These are phyloP conservation scores for Saturnispora quitensis DNA, from an alignment of 805 yeast genomes.

Conservation along the genomic window DNA sequence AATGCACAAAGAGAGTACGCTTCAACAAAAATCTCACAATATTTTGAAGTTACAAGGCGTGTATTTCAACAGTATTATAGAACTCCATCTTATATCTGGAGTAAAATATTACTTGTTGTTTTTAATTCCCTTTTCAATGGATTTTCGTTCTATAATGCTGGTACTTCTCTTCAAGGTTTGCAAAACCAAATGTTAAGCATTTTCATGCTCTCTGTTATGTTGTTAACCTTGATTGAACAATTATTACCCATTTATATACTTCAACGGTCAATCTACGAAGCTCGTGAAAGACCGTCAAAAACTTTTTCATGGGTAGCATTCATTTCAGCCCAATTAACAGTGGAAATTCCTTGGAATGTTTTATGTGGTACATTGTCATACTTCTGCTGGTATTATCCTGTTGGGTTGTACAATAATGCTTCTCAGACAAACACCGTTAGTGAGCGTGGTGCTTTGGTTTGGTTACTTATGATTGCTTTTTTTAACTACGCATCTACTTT, in stretches of 20 bases:
- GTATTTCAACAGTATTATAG: slow-evolving; percentile 57
- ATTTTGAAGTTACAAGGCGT: slow-evolving; percentile 38
- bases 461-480: slow-evolving; percentile 36
- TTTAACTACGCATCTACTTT: slow-evolving; percentile 47
- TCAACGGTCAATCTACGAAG: slow-evolving; percentile 62
- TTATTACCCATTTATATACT: slow-evolving; percentile 50
- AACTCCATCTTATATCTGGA: slow-evolving; percentile 52
- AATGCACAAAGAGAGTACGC: slow-evolving; percentile 39
- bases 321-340: slow-evolving; percentile 49
- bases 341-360: slow-evolving; percentile 59
- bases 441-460: slow-evolving; percentile 45
- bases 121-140: slow-evolving; percentile 55
- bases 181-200: slow-evolving; percentile 77
- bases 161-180: slow-evolving; percentile 52
- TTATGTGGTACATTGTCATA: slow-evolving; percentile 53
- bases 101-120: slow-evolving; percentile 43
- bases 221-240: slow-evolving; percentile 52
- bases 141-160: slow-evolving; percentile 59
- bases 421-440: slow-evolving; percentile 33
- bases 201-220: slow-evolving; percentile 55
- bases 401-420: slow-evolving; percentile 60
- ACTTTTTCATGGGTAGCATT: slow-evolving; percentile 62
- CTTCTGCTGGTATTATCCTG: slow-evolving; percentile 65
- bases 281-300: slow-evolving; percentile 64
- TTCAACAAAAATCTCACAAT: slow-evolving; percentile 33